Conservation (phyloP, 495 filamentous ascomycete species). For the Neurospora cerealis region DNA sequence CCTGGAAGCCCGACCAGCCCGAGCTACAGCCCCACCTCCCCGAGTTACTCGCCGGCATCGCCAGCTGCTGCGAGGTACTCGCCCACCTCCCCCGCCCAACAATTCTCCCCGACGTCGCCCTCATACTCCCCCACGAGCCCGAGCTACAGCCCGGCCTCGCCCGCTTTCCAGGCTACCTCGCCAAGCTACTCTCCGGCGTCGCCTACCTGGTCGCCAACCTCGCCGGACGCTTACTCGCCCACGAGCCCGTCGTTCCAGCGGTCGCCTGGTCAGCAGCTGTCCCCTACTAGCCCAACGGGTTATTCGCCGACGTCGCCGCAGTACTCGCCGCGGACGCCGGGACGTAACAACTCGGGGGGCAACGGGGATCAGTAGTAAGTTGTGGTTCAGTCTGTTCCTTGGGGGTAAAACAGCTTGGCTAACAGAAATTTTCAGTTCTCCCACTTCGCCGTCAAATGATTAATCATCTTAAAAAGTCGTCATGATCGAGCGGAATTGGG, state of each 20-base stretch:
- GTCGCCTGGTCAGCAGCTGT: constrained; percentile 42
- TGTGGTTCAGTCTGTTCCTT: background rate
- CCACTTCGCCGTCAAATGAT: constrained; percentile 25
- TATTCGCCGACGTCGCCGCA: constrained; percentile 43
- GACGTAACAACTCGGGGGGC: constrained; percentile 19
- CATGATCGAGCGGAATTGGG: background rate
- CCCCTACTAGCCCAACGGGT: constrained; percentile 40
- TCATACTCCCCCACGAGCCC: constrained; percentile 54
- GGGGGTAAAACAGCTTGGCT: background rate
- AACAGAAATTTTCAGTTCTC: constrained; percentile 12
- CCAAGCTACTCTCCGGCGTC: constrained; percentile 64
- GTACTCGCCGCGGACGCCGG: constrained; percentile 35
- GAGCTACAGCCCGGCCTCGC: constrained; percentile 55
- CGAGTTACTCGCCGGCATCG: constrained; percentile 68
- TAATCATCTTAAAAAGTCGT: constrained; percentile 3
- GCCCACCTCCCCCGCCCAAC: constrained; percentile 47
- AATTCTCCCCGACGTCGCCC: constrained; percentile 54
- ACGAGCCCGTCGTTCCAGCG: constrained; percentile 62
- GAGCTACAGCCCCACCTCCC: constrained; percentile 75
- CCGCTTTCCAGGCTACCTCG: constrained; percentile 48
- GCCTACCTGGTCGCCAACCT: constrained; percentile 59
- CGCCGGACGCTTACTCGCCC: constrained; percentile 63
- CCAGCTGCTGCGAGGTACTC: constrained; percentile 50
- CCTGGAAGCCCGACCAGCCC: constrained; percentile 52
- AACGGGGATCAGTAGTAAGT: constrained; percentile 29